phyloP scores from a whole-genome alignment of 805 yeast species.

The Zygotorulaspora chibaensis region DNA sequence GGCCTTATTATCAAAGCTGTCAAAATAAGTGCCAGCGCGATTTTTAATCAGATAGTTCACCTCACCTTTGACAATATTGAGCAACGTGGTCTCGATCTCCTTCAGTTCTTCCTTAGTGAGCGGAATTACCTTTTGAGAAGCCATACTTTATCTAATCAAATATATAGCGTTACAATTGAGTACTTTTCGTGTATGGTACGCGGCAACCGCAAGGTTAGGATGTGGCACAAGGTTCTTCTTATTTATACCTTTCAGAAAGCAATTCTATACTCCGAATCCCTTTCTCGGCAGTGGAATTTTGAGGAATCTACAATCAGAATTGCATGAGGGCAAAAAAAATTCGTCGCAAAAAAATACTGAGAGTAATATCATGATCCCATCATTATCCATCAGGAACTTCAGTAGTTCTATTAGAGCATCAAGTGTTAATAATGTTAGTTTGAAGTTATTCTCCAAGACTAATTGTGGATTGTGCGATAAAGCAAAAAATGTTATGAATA shows the following conservation, averaged over 20 bases:
- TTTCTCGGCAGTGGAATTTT: too few species aligned
- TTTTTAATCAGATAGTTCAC: conserved; percentile 29
- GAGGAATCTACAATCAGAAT: not conserved
- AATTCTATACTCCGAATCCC: not conserved
- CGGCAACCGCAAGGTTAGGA: too few species aligned
- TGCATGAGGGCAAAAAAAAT: not conserved
- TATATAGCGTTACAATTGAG: too few species aligned
- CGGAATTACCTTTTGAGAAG: conserved; percentile 11
- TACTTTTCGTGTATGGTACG: too few species aligned
- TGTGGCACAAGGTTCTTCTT: not conserved
- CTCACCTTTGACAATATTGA: conserved; percentile 21
- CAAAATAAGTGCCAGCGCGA: conserved; percentile 27
- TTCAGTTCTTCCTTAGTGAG: conserved; percentile 23
- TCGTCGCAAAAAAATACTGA: not conserved
- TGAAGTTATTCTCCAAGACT: conserved; percentile 65
- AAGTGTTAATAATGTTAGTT: conserved; percentile 17
- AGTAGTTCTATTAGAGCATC: conserved; percentile 6
- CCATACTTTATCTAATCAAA: not conserved
- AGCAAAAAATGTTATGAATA: conserved; percentile 50
- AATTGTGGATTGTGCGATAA: conserved; percentile 66
- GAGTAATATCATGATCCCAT: not conserved
- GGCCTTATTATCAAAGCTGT: conserved; percentile 50
- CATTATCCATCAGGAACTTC: conserved; percentile 3
- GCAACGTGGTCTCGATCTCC: conserved; percentile 24
- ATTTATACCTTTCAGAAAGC: not conserved